A percentile compares a stretch with the other conserved stretches of the same genome.
Evolutionary conservation across 2,329 filamentous ascomycete genomes (phyloP).

Genomic region (Tricladium varicosporioides): DNA sequence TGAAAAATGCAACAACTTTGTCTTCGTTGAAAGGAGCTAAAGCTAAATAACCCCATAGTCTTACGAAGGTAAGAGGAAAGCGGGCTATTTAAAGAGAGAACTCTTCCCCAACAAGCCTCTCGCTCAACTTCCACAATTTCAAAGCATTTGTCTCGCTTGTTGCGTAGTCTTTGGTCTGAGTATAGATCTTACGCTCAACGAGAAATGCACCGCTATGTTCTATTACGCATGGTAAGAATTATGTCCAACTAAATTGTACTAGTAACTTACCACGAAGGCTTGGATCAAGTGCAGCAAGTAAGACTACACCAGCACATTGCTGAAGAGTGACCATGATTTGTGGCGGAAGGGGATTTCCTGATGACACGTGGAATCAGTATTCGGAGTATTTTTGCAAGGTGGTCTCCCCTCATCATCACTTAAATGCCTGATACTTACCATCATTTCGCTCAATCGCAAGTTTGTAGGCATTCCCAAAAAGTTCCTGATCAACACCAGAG

Average conservation of each 20-base stretch:
- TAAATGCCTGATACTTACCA: conserved; percentile 1
- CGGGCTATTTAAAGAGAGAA: conserved; percentile 31
- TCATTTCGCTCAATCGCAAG: conserved; percentile 1
- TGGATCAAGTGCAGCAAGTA: not conserved
- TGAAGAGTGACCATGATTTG: not conserved
- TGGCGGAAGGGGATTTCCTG: not conserved
- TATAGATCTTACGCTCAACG: not conserved
- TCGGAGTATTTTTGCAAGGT: too few relatives aligned
- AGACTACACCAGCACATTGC: not conserved
- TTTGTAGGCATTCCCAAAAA: not conserved
- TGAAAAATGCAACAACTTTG: too few relatives aligned
- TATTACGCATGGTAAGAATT: too few relatives aligned
- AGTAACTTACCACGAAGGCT: not conserved
- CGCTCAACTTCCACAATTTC: conserved; percentile 44
- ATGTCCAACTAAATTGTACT: too few relatives aligned
- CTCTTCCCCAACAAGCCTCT: conserved; percentile 41
- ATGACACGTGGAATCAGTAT: too few relatives aligned
- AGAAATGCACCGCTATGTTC: not conserved
- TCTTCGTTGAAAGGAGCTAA: too few relatives aligned
- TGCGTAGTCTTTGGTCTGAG: not conserved
- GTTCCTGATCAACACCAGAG: not conserved
- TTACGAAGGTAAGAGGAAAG: too few relatives aligned
- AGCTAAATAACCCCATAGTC: too few relatives aligned
- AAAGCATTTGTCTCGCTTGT: conserved; percentile 31
- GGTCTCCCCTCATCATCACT: too few relatives aligned